A percentile compares a stretch with the other conserved stretches of the same genome.
Conservation (phyloP, 1,139 yeast species). For the Geotrichum phurueaensis region DNA sequence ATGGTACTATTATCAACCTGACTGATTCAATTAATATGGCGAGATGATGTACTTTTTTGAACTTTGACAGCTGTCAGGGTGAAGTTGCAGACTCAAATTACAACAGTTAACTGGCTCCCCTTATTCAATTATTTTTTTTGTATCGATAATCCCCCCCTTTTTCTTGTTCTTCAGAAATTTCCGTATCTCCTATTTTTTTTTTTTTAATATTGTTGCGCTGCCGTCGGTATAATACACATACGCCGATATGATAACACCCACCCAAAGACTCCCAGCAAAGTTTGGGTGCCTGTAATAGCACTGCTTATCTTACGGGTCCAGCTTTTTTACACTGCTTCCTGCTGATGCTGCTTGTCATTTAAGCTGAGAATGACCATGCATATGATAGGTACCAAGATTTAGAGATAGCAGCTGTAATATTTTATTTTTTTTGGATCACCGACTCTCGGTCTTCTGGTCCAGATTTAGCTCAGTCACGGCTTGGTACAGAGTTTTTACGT, state of each 20-base stretch:
- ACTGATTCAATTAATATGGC: background rate
- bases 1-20: no score
- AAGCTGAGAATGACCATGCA: background rate
- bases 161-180: background rate
- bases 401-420: background rate
- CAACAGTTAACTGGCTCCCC: no score
- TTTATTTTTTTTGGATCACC: background rate
- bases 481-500: no score
- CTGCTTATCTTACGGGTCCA: constrained; percentile 21
- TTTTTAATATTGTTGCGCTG: no score
- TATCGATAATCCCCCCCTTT: background rate
- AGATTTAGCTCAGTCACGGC: no score
- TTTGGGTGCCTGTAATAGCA: background rate
- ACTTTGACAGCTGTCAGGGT: background rate
- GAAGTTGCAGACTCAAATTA: no score
- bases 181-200: background rate
- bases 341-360: background rate
- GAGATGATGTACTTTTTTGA: background rate
- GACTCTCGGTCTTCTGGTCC: no score
- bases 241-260: no score
- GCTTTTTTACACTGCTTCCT: background rate
- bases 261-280: no score
- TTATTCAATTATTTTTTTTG: no score
- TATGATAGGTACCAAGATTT: background rate
- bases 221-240: no score